A percentile compares a stretch with the other conserved stretches of the same genome.
Conservation (phyloP, 257 asterid genomes). For the Leptodermis oblonga region DNA sequence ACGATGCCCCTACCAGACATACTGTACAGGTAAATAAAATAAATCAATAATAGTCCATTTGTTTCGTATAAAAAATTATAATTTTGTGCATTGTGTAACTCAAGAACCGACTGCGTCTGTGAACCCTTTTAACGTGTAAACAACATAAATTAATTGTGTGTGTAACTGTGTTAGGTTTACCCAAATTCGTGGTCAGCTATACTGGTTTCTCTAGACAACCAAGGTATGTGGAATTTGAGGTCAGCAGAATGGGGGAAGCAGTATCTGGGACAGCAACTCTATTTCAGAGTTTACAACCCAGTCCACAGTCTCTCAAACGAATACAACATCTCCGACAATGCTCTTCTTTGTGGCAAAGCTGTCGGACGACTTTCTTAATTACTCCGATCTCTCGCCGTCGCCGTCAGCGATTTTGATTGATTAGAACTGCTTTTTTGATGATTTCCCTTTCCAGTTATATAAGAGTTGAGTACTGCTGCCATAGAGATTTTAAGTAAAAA, state of each 20-base stretch:
- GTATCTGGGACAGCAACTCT: constrained; percentile 86
- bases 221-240: constrained; percentile 98
- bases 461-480: no score
- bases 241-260: constrained; percentile 91
- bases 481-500: no score
- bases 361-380: constrained; percentile 46
- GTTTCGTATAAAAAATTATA: no score
- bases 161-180: constrained; percentile 52
- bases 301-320: constrained; percentile 53
- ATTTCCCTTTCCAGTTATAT: no score
- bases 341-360: constrained; percentile 82
- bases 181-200: constrained; percentile 86
- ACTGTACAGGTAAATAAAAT: constrained; percentile 81
- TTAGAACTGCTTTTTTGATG: no score
- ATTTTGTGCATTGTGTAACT: no score
- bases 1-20: constrained; percentile 85
- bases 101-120: no score
- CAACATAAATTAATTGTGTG: no score
- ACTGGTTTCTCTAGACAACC: constrained; percentile 83
- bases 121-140: no score
- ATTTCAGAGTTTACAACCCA: constrained; percentile 70
- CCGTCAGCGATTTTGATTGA: no score
- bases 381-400: no score
- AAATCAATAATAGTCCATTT: no score
- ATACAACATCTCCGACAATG: constrained; percentile 65